Evolutionary conservation across 768 basidiomycete genomes (phyloP).

Genomic region (Phallus indusiatus): DNA sequence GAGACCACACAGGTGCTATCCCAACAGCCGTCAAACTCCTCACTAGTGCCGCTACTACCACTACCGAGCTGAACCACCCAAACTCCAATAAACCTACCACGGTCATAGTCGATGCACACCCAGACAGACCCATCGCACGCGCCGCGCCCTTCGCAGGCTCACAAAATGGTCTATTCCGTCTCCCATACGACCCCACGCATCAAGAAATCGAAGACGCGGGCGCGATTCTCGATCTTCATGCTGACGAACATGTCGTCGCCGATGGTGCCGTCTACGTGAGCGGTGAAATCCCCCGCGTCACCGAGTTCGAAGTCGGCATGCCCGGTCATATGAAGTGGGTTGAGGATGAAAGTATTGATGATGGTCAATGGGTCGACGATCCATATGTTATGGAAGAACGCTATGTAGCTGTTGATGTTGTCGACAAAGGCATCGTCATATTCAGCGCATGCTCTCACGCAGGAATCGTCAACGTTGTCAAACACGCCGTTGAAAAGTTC

Average conservation of each 20-base stretch:
- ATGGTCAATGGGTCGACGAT: slow-evolving; percentile 32
- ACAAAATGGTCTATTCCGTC: slow-evolving; percentile 46
- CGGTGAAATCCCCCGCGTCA: slow-evolving; percentile 68
- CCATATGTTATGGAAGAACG: slow-evolving; percentile 80
- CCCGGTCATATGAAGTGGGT: slow-evolving; percentile 59
- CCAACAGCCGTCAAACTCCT: slow-evolving; percentile 66
- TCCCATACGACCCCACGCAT: slow-evolving; percentile 67
- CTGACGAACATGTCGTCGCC: slow-evolving; percentile 56
- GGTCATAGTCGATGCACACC: slow-evolving; percentile 66
- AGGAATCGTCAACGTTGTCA: slow-evolving; percentile 77
- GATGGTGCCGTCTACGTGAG: slow-evolving; percentile 63
- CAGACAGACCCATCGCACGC: slow-evolving; percentile 59
- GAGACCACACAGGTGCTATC: slow-evolving; percentile 60
- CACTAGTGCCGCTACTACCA: slow-evolving; percentile 32
- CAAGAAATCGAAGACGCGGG: slow-evolving; percentile 47
- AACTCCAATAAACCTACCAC: too few species aligned
- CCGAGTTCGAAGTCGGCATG: slow-evolving; percentile 58
- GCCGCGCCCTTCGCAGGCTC: slow-evolving; percentile 54
- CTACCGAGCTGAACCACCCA: slow-evolving; percentile 15
- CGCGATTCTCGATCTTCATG: slow-evolving; percentile 46
- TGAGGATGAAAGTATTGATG: slow-evolving; percentile 14
- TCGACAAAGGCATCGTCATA: slow-evolving; percentile 72
- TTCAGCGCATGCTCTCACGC: slow-evolving; percentile 85
- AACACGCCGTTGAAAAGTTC: slow-evolving; percentile 54
- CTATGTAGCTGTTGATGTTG: slow-evolving; percentile 66